These are phyloP conservation scores for Glycine soja DNA, from an alignment of 306 rosid genomes.

Conservation along the genomic window DNA sequence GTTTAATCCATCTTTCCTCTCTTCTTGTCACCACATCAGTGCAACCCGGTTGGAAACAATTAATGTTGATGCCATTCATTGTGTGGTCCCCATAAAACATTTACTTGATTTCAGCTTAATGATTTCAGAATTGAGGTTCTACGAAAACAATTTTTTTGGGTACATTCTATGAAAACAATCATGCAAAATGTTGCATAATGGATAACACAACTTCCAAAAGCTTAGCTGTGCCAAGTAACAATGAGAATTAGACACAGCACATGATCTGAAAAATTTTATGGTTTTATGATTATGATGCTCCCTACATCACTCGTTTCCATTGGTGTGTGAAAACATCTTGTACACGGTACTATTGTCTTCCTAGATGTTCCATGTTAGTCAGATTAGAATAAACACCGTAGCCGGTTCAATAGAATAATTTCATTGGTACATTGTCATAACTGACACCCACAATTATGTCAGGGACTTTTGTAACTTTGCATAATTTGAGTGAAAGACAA, in stretches of 20 bases:
- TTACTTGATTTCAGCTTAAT: conserved; percentile 42
- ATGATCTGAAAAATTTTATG: conserved; percentile 14
- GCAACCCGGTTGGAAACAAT: conserved; percentile 50
- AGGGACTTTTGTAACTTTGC: conserved; percentile 28
- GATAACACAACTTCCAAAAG: conserved; percentile 39
- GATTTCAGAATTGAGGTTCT: conserved; percentile 10
- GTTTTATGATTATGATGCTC: conserved; percentile 18
- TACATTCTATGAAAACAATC: conserved; percentile 27
- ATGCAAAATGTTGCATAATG: conserved; percentile 29
- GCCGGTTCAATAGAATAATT: conserved; percentile 3
- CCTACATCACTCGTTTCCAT: background rate
- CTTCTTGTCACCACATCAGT: conserved; percentile 44
- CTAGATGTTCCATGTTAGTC: conserved; percentile 10
- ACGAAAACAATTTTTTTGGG: background rate
- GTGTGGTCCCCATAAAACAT: conserved; percentile 47
- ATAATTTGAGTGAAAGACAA: conserved; percentile 29
- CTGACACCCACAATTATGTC: conserved; percentile 27
- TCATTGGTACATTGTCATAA: conserved; percentile 20
- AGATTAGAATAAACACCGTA: conserved; percentile 17
- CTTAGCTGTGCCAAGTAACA: conserved; percentile 24
- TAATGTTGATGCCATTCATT: conserved; percentile 54
- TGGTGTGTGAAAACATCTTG: conserved; percentile 4
- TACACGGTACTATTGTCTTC: background rate
- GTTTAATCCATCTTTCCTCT: conserved; percentile 33
- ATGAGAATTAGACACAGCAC: conserved; percentile 9